Base-by-base conservation (phyloP, 305 asterid genomes). In the Solanum chacoense region DNA sequence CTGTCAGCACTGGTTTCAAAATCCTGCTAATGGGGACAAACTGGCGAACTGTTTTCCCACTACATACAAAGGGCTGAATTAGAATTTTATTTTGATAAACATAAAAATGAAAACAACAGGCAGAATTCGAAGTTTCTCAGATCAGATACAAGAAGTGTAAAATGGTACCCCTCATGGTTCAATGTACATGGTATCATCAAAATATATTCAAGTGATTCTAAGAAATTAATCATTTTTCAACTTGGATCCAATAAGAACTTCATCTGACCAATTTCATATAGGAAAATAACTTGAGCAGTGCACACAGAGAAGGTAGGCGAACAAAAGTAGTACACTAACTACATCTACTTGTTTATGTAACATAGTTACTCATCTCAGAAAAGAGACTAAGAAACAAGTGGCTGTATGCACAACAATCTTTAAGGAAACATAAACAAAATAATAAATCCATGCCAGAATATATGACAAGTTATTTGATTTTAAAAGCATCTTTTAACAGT, bases 1-100 rank as follows among this genome's bases (percentile, higher is more conserved):
- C 99, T 90, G 92, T 94, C 92, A 96, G 87, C 85, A 97, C 97
- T 22, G 99, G 96, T 90, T 95, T 94, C 93, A 95, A 89, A 86
- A 97, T 92, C 94, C 94, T 95, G 92, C 93, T 93, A 81, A 92
- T 89, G 7, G 97, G 98, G 42, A 97, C 94, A 93, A 95, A 96
- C 42, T 67, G 92, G 67, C 93, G 93, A 88, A 90, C 89, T 16
- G 91, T 93, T 91, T 92, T 92, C 91, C 99, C 98, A 90, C 99
- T 95, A 92, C 87, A 90, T 31, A 87, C 90, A 86, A 88, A 90
- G 42, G 69, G 42, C 26, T 65, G 69, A 73, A 36, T 76, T 77
- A 89, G 75, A 65, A 36, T 16, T 87, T n/a, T 31, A 29, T 40
- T 22, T 74, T 40, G 84, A 10, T 42, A 45, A 31, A 45, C 18